Conservation (phyloP, 2,329 filamentous ascomycete genomes). For the Pyrenophora graminea region DNA sequence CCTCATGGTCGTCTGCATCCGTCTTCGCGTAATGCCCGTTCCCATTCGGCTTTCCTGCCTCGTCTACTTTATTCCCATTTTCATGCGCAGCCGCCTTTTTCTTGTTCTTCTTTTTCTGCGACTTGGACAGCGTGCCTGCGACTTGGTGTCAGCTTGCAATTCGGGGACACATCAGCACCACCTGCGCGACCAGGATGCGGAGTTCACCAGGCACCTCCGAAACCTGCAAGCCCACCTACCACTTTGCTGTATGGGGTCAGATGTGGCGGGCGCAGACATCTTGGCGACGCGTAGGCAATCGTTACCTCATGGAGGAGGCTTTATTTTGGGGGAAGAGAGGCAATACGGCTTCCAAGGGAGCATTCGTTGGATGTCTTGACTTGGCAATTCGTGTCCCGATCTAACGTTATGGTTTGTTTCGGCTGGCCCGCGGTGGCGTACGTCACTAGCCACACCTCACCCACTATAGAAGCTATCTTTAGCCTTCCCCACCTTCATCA, state of each 20-base stretch:
- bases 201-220: constrained; percentile 17
- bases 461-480: constrained; percentile 20
- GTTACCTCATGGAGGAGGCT: constrained; percentile 11
- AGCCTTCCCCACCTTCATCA: background rate
- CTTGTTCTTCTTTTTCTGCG: constrained; percentile 48
- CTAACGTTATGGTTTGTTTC: constrained; percentile 29
- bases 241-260: constrained; percentile 39
- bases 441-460: constrained; percentile 33
- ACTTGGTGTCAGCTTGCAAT: constrained; percentile 22
- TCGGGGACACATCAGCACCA: constrained; percentile 1
- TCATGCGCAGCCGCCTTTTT: constrained; percentile 37
- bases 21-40: constrained; percentile 26
- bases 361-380: constrained; percentile 32
- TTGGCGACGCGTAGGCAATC: constrained; percentile 14
- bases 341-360: constrained; percentile 24
- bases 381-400: constrained; percentile 46
- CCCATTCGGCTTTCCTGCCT: constrained; percentile 34
- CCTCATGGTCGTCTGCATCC: constrained; percentile 35
- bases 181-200: constrained; percentile 7
- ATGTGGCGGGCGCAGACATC: constrained; percentile 37
- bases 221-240: constrained; percentile 42
- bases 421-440: constrained; percentile 26
- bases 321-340: background rate
- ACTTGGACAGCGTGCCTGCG: constrained; percentile 40
- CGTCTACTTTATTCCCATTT: constrained; percentile 25